Evolutionary conservation across 345 rosid genomes (phyloP).

Genomic region (Eucalyptus globulus): DNA sequence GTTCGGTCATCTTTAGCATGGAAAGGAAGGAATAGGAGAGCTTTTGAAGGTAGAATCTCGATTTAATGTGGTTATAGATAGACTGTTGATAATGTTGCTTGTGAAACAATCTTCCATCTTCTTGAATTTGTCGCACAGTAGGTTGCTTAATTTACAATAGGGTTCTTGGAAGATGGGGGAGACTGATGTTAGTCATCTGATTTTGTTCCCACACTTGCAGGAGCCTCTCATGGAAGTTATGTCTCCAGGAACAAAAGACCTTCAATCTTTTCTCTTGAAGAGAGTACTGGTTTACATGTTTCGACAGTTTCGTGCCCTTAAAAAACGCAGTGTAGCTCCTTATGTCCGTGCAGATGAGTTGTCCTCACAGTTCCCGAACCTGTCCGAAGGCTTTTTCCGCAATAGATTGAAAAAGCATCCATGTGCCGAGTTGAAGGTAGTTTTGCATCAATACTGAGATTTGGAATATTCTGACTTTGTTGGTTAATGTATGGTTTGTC

Average conservation of each 20-base stretch:
- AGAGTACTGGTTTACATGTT: slow-evolving; percentile 70
- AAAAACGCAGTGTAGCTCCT: slow-evolving; percentile 45
- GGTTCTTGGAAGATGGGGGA: neutral
- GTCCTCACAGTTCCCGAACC: slow-evolving; percentile 44
- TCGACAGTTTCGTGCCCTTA: slow-evolving; percentile 59
- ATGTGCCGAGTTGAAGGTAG: slow-evolving; percentile 46
- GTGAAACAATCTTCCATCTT: neutral
- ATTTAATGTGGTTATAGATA: neutral
- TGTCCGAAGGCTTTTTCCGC: slow-evolving; percentile 54
- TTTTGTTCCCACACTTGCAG: slow-evolving; percentile 22
- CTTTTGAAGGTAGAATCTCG: neutral
- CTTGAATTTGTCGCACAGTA: neutral
- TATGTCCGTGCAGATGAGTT: slow-evolving; percentile 67
- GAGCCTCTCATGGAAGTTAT: slow-evolving; percentile 95
- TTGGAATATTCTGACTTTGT: neutral
- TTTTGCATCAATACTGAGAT: neutral
- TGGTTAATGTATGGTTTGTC: neutral
- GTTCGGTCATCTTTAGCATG: neutral
- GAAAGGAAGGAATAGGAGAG: neutral
- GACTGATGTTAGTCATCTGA: neutral
- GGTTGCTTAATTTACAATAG: neutral
- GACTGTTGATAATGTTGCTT: neutral
- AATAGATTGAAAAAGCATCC: slow-evolving; percentile 74
- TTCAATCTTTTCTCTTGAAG: slow-evolving; percentile 61
- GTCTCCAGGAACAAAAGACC: slow-evolving; percentile 77